Conservation (phyloP, 2,329 filamentous ascomycete genomes). For the Rhinocladiella mackenziei region DNA sequence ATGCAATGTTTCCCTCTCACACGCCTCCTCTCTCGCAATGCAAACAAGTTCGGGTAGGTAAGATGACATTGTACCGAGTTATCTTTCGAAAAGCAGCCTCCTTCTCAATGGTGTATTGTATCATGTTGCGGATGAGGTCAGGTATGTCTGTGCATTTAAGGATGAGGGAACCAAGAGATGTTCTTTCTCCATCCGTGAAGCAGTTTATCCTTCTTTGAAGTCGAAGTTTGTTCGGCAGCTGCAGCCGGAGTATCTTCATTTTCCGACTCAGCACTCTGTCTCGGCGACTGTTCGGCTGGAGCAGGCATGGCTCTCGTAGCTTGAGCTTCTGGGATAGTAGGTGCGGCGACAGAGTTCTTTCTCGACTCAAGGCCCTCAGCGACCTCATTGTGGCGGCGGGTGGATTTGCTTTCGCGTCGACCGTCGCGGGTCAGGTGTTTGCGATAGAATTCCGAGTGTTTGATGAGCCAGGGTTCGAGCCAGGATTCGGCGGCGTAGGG, state of each 20-base stretch:
- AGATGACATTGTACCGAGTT: too few relatives aligned
- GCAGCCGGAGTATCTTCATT: background rate
- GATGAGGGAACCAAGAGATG: conserved; percentile 22
- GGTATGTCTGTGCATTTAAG: conserved; percentile 5
- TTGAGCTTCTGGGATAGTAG: conserved; percentile 22
- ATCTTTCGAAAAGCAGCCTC: too few relatives aligned
- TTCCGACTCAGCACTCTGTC: conserved; percentile 10
- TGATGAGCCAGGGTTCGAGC: conserved; percentile 28
- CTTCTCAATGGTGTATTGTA: too few relatives aligned
- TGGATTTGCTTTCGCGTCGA: conserved; percentile 20
- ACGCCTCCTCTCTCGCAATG: too few relatives aligned
- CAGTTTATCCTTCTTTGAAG: conserved; percentile 10
- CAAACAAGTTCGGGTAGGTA: too few relatives aligned
- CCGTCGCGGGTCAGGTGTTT: conserved; percentile 23
- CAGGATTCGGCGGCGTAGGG: conserved; percentile 25
- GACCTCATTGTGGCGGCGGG: conserved; percentile 22
- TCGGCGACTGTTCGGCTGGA: conserved; percentile 17
- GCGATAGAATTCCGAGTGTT: conserved; percentile 27
- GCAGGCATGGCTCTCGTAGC: conserved; percentile 9
- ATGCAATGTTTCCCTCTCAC: too few relatives aligned
- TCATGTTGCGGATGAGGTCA: too few relatives aligned
- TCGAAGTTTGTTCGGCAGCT: background rate
- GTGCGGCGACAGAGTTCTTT: conserved; percentile 20
- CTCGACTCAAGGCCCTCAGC: conserved; percentile 20
- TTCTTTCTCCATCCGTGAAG: conserved; percentile 16